These are phyloP conservation scores for Trichoderma sp. DNA, from an alignment of 2,329 filamentous ascomycete species.

Conservation along the genomic window DNA sequence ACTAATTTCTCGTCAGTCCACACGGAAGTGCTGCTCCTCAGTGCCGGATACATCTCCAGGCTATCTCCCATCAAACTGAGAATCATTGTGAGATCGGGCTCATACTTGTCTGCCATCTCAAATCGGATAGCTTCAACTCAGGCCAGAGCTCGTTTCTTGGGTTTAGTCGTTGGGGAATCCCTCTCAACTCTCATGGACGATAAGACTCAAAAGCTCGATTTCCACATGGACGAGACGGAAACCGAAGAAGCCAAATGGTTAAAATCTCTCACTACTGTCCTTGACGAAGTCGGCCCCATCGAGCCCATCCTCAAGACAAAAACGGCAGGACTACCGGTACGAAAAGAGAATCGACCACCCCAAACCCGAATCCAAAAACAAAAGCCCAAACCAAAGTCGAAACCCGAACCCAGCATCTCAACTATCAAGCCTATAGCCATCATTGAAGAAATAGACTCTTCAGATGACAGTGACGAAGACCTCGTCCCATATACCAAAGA, in stretches of 20 bases:
- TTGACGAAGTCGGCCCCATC: constrained; percentile 64
- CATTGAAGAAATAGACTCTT: constrained; percentile 66
- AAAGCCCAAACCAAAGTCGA: constrained; percentile 34
- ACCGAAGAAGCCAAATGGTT: constrained; percentile 75
- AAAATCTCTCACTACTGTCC: constrained; percentile 61
- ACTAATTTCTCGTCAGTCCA: constrained; percentile 61
- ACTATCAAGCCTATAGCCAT: constrained; percentile 47
- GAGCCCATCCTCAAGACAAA: constrained; percentile 48
- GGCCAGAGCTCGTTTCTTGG: constrained; percentile 73
- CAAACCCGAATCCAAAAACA: constrained; percentile 27
- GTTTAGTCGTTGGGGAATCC: constrained; percentile 82
- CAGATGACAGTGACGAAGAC: constrained; percentile 60
- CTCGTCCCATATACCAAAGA: constrained; percentile 80
- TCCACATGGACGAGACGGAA: constrained; percentile 78
- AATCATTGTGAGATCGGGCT: constrained; percentile 68
- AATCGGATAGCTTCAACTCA: constrained; percentile 82
- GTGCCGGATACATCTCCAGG: constrained; percentile 74
- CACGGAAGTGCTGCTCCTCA: constrained; percentile 75
- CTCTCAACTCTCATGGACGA: constrained; percentile 66
- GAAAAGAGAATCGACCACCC: constrained; percentile 8
- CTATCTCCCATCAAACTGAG: constrained; percentile 65
- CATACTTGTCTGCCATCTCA: constrained; percentile 77
- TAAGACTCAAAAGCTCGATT: constrained; percentile 72
- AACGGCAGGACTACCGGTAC: constrained; percentile 9
- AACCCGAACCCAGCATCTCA: constrained; percentile 34